Evolutionary conservation across 257 asterid species (phyloP), one percentile per base, ranked within the genome.

Genomic region (Ilex aquifolium): DNA sequence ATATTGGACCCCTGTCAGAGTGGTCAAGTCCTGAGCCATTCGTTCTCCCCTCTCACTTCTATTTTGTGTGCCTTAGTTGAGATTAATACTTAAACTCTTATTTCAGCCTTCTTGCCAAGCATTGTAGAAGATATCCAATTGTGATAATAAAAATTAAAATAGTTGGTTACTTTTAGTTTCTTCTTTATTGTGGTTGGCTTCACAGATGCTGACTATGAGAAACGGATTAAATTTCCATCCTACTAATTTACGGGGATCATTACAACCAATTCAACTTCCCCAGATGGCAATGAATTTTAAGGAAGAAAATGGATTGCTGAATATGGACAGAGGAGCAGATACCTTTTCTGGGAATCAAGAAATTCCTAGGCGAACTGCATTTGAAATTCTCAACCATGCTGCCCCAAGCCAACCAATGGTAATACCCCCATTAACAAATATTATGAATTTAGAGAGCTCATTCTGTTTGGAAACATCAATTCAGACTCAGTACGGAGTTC

Each of bases 181-280:
- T 36, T 8, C 42, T 8, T 36, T 36, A 21, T 36, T 36, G 1
- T 36, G 42, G 5, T 36, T 4, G 42, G 8, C 60, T 70, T 67
- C 72, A 73, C 90, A 91, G 98, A 87, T 87, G 95, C 72, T 92
- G 77, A 86, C 98, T 8, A 69, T 88, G 85, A 85, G 97, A 80
- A 92, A 88, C 12, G 98, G 95, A 66, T 64, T 88, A 67, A 77
- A 88, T 71, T 66, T 86, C 64, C 88, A 88, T 67, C 95, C 95
- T 2, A 78, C 82, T 31, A 84, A 81, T 71, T 63, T 85, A 15
- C 76, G 79, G 2, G 91, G 94, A 50, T 81, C 90, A 12, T 53
- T 83, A 62, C 88, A 77, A 72, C 72, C 95, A 16, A 54, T 82
- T 77, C 78, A 81, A 57, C 76, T 74, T 31, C 77, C 93, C 55